Base-by-base conservation (phyloP, 1,284 basidiomycete genomes). In the Fereydounia khargensis region DNA sequence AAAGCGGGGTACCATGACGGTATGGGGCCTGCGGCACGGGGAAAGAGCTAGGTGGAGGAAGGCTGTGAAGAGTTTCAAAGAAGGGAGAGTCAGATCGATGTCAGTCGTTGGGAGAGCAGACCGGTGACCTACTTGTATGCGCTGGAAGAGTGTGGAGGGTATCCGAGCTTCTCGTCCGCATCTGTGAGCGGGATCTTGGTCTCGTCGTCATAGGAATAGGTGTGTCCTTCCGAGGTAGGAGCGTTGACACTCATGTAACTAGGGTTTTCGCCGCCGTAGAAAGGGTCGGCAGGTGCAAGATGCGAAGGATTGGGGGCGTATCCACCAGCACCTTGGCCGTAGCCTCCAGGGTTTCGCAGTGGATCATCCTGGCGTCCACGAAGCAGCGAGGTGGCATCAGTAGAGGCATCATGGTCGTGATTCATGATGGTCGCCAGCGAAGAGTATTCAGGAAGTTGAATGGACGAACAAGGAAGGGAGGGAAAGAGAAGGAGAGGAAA, bases 111-210 rank as follows among this genome's bases (percentile, higher is more conserved):
- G 32, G 32, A 7, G 8, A 17, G 9, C n/a, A n/a, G n/a, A n/a
- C n/a, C n/a, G n/a, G n/a, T n/a, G n/a, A n/a, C n/a, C n/a, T n/a
- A n/a, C n/a, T 42, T 53, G 47, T 57, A 65, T 4, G 47, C 22
- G 33, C 38, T 41, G 32, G 44, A 36, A 4, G 33, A 19, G 8
- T 35, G 2, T n/a, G 37, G 39, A 4, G 49, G 35, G 36, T 45
- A 47, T 25, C 43, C 44, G 34, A 48, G 61, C 39, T 66, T 68
- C 35, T 65, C 65, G 13, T 61, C 59, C 14, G 28, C 36, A 9
- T 54, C 56, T n/a, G 60, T 57, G 21, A 69, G 56, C 7, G 65
- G 66, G 1, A 62, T 32, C 40, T 56, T 57, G 35, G 20, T 42
- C 24, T 69, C 66, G 20, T 69, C 65, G 14, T 58, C 54, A 34